A percentile compares a stretch with the other conserved stretches of the same genome.
phyloP scores from a whole-genome alignment of 208 protist species.

The Trypanosoma boissoni region DNA sequence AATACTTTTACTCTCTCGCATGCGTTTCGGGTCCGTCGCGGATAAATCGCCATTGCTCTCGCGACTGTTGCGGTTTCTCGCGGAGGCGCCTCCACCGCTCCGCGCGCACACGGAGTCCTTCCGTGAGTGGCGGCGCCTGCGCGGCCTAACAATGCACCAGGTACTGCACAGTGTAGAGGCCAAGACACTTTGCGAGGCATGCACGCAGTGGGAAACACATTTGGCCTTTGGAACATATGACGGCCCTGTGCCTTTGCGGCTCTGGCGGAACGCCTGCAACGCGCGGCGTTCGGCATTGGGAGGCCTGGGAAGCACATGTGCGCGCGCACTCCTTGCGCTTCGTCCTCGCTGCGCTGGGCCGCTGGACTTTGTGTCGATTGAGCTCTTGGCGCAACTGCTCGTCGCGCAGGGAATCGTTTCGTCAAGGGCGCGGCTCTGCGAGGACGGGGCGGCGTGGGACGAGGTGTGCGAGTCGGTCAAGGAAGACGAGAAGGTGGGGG shows the following conservation, averaged over 20 bases:
- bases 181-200: conserved; percentile 16
- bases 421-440: too few relatives aligned
- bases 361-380: conserved; percentile 16
- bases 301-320: neutral
- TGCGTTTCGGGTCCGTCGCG: neutral
- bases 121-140: conserved; percentile 59
- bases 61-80: conserved; percentile 10
- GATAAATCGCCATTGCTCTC: neutral
- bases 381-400: conserved; percentile 8
- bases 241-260: conserved; percentile 27
- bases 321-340: conserved; percentile 6
- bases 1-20: neutral
- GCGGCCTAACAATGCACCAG: conserved; percentile 37
- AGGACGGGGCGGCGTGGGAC: conserved; percentile 11
- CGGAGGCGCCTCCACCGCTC: neutral
- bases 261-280: conserved; percentile 45
- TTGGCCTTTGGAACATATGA: conserved; percentile 35
- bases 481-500: neutral
- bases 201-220: conserved; percentile 33
- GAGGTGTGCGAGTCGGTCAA: neutral
- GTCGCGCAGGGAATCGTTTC: too few relatives aligned
- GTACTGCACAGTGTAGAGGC: conserved; percentile 23
- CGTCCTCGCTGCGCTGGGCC: conserved; percentile 9
- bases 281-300: conserved; percentile 5
- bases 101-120: neutral